Evolutionary conservation across 2,329 filamentous ascomycete species (phyloP).

Genomic region (Dactylellina cionopaga): DNA sequence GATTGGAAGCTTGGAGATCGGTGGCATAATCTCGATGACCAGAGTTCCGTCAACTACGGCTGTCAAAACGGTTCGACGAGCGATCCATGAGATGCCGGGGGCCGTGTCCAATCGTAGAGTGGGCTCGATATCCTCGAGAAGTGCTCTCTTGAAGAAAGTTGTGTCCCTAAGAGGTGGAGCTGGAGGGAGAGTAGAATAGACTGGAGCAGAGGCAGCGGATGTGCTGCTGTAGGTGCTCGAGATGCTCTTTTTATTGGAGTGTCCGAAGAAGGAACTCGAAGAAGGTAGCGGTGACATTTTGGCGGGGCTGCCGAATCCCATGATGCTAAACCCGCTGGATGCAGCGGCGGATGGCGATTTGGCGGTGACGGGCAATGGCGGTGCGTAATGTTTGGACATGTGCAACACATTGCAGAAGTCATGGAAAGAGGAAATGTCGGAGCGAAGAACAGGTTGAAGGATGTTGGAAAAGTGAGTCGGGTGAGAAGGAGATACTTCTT

Average conservation of each 20-base stretch:
- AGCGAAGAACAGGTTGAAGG: conserved; percentile 82
- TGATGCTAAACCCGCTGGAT: conserved; percentile 71
- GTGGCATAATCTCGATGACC: conserved; percentile 86
- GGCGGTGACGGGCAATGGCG: conserved; percentile 68
- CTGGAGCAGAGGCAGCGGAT: conserved; percentile 64
- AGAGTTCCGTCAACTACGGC: conserved; percentile 86
- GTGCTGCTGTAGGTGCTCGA: conserved; percentile 71
- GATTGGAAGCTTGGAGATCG: conserved; percentile 64
- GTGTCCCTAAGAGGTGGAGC: conserved; percentile 80
- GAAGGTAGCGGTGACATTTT: conserved; percentile 50
- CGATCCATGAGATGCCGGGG: conserved; percentile 92
- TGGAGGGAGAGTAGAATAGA: conserved; percentile 60
- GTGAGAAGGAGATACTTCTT: conserved; percentile 70
- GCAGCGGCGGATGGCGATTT: conserved; percentile 74
- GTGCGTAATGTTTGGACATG: conserved; percentile 71
- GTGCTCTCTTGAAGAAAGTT: conserved; percentile 89
- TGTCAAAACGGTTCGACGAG: conserved; percentile 81
- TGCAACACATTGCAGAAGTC: conserved; percentile 84
- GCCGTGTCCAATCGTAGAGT: conserved; percentile 88
- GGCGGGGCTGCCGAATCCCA: conserved; percentile 64
- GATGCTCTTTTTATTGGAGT: conserved; percentile 64
- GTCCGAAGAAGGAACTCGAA: conserved; percentile 52
- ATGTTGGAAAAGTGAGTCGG: conserved; percentile 82
- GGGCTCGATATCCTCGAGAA: conserved; percentile 92
- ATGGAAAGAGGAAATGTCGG: conserved; percentile 80